Percentiles rank a stretch among this genome's conserved stretches.
phyloP scores from a whole-genome alignment of 495 filamentous ascomycete genomes.

The Tuber melanosporum region DNA sequence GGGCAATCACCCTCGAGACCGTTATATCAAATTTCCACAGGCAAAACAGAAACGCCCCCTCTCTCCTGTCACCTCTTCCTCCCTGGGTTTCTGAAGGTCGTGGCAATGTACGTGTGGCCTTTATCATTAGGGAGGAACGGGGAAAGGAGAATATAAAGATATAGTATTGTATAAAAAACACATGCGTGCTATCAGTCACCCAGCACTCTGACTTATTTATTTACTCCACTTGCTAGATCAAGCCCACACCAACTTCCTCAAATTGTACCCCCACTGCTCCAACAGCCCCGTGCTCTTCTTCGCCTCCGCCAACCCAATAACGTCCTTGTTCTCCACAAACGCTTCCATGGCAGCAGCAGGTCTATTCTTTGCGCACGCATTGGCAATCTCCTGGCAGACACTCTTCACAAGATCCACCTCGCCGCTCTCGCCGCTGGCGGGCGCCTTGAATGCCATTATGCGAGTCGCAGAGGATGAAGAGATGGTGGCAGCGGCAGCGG shows the following conservation, averaged over 20 bases:
- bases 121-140: neutral
- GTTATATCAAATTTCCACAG: neutral
- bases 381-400: slow-evolving; percentile 47
- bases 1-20: neutral
- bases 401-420: slow-evolving; percentile 15
- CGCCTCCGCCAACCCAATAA: slow-evolving; percentile 75
- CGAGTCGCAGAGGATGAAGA: slow-evolving; percentile 41
- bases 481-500: neutral
- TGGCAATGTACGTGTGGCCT: neutral
- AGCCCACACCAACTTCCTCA: slow-evolving; percentile 91
- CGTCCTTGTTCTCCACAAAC: slow-evolving; percentile 63
- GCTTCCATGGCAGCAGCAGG: slow-evolving; percentile 14
- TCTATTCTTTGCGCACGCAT: slow-evolving; percentile 39
- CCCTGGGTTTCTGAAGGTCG: neutral
- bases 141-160: neutral
- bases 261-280: slow-evolving; percentile 74
- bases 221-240: slow-evolving; percentile 40
- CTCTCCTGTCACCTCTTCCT: neutral
- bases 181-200: neutral
- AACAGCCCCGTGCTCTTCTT: slow-evolving; percentile 79
- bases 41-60: neutral
- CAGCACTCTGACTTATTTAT: neutral
- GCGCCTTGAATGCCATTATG: slow-evolving; percentile 55
- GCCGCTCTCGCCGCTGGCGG: slow-evolving; percentile 8
- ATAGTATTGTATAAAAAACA: neutral